Base-by-base conservation (phyloP, 2,329 filamentous ascomycete species). In the Botryotinia calthae region DNA sequence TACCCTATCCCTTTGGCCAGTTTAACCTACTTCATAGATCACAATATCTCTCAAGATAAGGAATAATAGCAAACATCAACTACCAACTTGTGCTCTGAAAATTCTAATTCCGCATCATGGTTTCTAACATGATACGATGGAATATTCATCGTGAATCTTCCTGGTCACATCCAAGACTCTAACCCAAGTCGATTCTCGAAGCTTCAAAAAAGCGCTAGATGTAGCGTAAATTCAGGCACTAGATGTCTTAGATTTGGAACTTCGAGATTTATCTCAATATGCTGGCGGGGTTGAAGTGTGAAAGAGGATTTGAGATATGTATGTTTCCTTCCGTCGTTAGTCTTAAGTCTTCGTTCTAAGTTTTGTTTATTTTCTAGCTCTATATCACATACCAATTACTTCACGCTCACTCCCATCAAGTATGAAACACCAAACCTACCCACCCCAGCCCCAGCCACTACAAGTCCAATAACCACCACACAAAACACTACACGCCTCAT, bases 61-160 rank as follows among this genome's bases (percentile, higher is more conserved):
- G n/a, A 22, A 14, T 2, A 25, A n/a, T 2, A 51, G 25, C 48
- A n/a, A 51, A n/a, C 10, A 51, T 51, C 22, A 6, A 25, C 22
- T 25, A 48, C 46, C 10, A 51, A n/a, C 10, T 51, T 12, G 48
- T 25, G 46, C 10, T 51, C 48, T 6, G 4, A 51, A 14, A 0
- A 51, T n/a, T 25, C 0, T 25, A 14, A 9, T 1, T 4, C 12
- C 22, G 1, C 1, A 14, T n/a, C 22, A 10, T 14, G 9, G 2
- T 14, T 25, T 2, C 48, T 14, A 51, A 4, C 10, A 2, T 14
- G 1, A 51, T n/a, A n/a, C 2, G 4, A 51, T 14, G 2, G 22
- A 2, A 51, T 3, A 6, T 2, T 2, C 48, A 14, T 51, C 48
- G 22, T 1, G 48, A 14, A 51, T n/a, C 12, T 51, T 51, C 48